These are phyloP conservation scores for Mortierella sp. DNA, from an alignment of 371 early-diverging fungal species.

Conservation along the genomic window DNA sequence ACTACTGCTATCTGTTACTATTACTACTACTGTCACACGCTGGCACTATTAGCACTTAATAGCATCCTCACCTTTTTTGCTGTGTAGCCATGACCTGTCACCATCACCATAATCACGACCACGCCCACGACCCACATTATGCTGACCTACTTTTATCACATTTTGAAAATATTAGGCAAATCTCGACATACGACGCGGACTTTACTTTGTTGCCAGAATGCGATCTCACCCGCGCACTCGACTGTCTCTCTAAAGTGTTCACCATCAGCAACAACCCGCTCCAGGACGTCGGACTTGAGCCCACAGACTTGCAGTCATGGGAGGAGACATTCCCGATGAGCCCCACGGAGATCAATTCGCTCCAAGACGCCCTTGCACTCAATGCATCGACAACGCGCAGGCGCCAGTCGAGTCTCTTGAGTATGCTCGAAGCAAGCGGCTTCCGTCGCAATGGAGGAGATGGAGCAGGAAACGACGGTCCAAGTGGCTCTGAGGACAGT, in stretches of 20 bases:
- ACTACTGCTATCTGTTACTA: background rate
- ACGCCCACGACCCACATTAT: background rate
- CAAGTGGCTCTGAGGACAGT: constrained; percentile 27
- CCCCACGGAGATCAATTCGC: constrained; percentile 31
- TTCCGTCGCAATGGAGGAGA: background rate
- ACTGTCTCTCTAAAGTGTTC: constrained; percentile 29
- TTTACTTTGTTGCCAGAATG: constrained; percentile 54
- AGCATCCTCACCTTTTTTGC: no score
- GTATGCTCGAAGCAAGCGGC: background rate
- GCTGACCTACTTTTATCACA: background rate
- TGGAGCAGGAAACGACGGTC: background rate
- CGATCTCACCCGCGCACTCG: constrained; percentile 44
- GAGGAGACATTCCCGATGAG: constrained; percentile 37
- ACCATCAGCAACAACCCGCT: constrained; percentile 43
- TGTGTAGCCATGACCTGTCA: background rate
- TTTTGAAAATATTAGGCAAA: constrained; percentile 31
- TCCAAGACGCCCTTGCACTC: constrained; percentile 43
- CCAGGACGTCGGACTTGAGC: constrained; percentile 28
- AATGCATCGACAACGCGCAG: constrained; percentile 17
- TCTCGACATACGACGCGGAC: constrained; percentile 52
- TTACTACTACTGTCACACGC: background rate
- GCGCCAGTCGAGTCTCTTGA: constrained; percentile 16
- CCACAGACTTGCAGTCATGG: constrained; percentile 42
- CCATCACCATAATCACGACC: background rate
- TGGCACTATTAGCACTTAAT: background rate